Base-by-base conservation (phyloP, 2,329 filamentous ascomycete genomes). In the Diaporthe sp. region DNA sequence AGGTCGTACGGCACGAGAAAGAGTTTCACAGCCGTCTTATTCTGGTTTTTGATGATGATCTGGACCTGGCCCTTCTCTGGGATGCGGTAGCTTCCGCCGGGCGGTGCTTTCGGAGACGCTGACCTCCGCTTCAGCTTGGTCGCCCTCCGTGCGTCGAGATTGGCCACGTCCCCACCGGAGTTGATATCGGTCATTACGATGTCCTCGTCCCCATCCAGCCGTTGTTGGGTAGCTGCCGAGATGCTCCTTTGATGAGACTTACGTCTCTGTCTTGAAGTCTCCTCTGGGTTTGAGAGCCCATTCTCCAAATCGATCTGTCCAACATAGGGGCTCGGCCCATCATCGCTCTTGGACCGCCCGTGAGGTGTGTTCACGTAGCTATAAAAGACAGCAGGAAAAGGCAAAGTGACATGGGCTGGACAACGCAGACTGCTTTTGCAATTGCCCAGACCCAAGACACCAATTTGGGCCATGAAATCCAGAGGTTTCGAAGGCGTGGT, bases 41-140 rank as follows among this genome's bases (percentile, higher is more conserved):
- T 98, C 22, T 96, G 96, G 80, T 98, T 99, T 83, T 98, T 98
- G 83, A 99, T 95, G 77, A 99, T 93, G 78, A 99, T 98, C 80
- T 99, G 97, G 19, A 99, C 88, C 84, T 98, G 97, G 0, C 97
- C 97, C 83, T 96, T 94, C 81, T 97, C 93, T 0, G 97, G 97
- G 72, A 99, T 98, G 58, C 97, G 93, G 83, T 98, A 99, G 81
- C 94, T 95, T 49, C 97, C 96, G 10, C 95, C 95, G 0, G 95
- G 94, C 0, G 95, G 94, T 22, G 93, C 91, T 83, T 83, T 86
- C 19, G 83, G 82, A 0, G 84, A 83, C 42, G 87, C 85, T 8
- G 91, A 88, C 71, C 90, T 88, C 71, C 93, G 89, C 78, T 90
- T 93, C 8, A 82, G 79, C 76, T 84, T 83, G 58, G 81, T 78